Evolutionary conservation across 192 early-diverging fungal species (phyloP).

Genomic region (Jimgerdemannia lactiflua): DNA sequence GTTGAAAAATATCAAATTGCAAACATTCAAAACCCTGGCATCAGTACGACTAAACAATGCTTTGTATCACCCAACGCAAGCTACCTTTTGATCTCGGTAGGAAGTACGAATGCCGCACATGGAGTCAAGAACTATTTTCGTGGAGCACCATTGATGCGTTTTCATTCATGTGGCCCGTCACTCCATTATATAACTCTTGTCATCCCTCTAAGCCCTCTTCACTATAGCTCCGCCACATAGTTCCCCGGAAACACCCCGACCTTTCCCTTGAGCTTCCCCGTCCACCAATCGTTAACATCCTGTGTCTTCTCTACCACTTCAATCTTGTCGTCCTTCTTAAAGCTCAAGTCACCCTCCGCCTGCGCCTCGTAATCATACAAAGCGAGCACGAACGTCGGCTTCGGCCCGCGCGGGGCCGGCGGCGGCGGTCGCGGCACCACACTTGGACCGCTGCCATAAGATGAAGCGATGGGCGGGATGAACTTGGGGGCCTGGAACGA

Average conservation of each 20-base stretch:
- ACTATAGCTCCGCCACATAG: slow-evolving; percentile 1
- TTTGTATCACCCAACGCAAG: too few species aligned
- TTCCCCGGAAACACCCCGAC: slow-evolving; percentile 75
- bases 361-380: slow-evolving; percentile 79
- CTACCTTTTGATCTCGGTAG: too few species aligned
- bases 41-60: too few species aligned
- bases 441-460: neutral
- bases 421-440: slow-evolving; percentile 30
- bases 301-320: slow-evolving; percentile 61
- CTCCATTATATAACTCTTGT: too few species aligned
- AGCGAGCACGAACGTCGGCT: slow-evolving; percentile 54
- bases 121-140: too few species aligned
- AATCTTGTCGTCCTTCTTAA: slow-evolving; percentile 68
- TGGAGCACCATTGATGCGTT: too few species aligned
- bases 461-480: neutral
- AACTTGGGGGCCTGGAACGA: too few species aligned
- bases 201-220: too few species aligned
- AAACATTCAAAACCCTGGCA: too few species aligned
- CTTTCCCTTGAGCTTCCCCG: slow-evolving; percentile 58
- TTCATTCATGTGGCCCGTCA: too few species aligned
- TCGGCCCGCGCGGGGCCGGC: slow-evolving; percentile 22
- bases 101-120: too few species aligned
- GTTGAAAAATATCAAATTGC: too few species aligned
- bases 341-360: slow-evolving; percentile 67
- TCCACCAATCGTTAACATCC: slow-evolving; percentile 80